A percentile compares a stretch with the other conserved stretches of the same genome.
Conservation (phyloP, 202 grass and related monocot species). For the Carex arenaria region DNA sequence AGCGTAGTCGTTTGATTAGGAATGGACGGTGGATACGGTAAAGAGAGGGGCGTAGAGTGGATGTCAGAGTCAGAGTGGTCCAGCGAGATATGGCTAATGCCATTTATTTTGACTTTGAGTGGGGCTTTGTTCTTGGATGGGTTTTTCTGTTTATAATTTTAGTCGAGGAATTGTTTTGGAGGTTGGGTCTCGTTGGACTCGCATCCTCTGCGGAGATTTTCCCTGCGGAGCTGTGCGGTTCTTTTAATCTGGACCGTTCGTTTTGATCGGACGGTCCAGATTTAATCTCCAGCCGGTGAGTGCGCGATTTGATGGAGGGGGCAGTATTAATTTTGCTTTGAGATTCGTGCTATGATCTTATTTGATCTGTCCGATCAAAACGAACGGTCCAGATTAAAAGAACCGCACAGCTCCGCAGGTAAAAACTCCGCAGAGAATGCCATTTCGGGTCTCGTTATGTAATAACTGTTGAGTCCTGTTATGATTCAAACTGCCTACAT, state of each 20-base stretch:
- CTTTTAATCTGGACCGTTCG: no score
- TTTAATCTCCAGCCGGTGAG: no score
- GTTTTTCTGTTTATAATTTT: constrained; percentile 2
- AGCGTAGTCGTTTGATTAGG: constrained; percentile 20
- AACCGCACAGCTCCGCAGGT: no score
- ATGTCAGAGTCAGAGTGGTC: constrained; percentile 3
- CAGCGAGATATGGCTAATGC: not conserved
- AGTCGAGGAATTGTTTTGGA: not conserved
- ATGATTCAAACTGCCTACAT: not conserved
- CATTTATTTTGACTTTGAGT: not conserved
- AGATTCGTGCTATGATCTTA: no score
- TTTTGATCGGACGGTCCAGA: no score
- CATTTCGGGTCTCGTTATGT: not conserved
- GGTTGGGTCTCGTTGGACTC: not conserved
- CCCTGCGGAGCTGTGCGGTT: no score
- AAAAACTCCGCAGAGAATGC: no score
- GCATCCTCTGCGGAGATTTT: no score
- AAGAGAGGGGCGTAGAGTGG: constrained; percentile 17
- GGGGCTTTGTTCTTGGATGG: not conserved
- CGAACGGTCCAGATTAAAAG: no score
- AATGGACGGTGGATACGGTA: constrained; percentile 10
- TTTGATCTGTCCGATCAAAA: no score
- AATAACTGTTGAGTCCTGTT: not conserved
- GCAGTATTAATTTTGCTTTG: no score
- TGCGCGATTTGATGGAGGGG: no score